A percentile compares a stretch with the other conserved stretches of the same genome.
phyloP scores from a whole-genome alignment of 768 basidiomycete genomes.

The Termitomyces sp. region DNA sequence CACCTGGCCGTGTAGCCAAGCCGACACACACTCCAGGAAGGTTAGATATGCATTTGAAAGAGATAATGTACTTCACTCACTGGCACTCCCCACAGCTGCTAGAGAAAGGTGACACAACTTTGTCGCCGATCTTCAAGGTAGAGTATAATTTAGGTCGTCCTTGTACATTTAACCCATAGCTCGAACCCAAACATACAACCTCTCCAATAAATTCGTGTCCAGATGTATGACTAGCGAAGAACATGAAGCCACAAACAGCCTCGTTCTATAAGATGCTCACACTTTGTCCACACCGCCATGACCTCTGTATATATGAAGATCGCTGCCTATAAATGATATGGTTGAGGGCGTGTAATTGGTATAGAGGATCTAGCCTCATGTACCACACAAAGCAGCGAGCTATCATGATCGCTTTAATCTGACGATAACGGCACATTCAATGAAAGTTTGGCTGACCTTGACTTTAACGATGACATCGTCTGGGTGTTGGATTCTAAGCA shows the following conservation, averaged over 20 bases:
- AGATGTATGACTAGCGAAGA: constrained; percentile 44
- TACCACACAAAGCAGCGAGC: constrained; percentile 65
- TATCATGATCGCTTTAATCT: constrained; percentile 17
- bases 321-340: constrained; percentile 41
- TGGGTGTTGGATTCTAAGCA: constrained; percentile 52
- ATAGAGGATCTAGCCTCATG: constrained; percentile 1
- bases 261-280: constrained; percentile 30
- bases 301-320: constrained; percentile 72
- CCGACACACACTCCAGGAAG: constrained; percentile 52
- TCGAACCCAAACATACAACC: constrained; percentile 61
- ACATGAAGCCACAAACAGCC: neutral
- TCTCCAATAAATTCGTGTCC: constrained; percentile 81
- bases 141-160: constrained; percentile 62
- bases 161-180: constrained; percentile 35
- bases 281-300: constrained; percentile 45
- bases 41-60: neutral
- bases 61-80: constrained; percentile 34
- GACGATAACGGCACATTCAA: neutral
- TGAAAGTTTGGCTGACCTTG: constrained; percentile 34
- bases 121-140: constrained; percentile 63
- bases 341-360: neutral
- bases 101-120: constrained; percentile 77
- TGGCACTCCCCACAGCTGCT: constrained; percentile 83
- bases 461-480: constrained; percentile 80
- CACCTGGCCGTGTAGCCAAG: constrained; percentile 73